Conservation (phyloP, 345 rosid species). For the Brassica carinata region DNA sequence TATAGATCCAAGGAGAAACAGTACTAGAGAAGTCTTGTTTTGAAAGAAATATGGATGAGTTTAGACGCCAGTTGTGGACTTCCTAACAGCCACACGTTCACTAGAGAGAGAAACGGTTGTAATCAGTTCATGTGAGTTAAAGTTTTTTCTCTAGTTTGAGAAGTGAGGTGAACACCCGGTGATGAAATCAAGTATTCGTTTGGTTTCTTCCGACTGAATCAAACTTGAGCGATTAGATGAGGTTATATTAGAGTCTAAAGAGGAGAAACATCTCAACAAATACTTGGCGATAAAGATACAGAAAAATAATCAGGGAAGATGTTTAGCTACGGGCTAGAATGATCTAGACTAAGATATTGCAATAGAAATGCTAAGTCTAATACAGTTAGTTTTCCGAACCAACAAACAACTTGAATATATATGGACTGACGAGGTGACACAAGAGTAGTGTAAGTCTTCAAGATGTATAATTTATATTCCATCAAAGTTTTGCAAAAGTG, state of each 20-base stretch:
- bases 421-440: neutral
- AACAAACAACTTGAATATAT: neutral
- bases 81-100: no score
- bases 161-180: neutral
- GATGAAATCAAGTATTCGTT: neutral
- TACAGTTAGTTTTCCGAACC: neutral
- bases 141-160: neutral
- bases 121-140: neutral
- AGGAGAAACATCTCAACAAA: neutral
- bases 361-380: neutral
- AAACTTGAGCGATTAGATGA: no score
- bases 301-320: neutral
- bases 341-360: neutral
- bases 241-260: neutral
- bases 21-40: no score
- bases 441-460: conserved; percentile 1
- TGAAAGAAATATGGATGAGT: no score
- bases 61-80: no score
- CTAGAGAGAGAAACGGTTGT: no score
- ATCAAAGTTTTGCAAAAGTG: conserved; percentile 48
- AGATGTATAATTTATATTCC: conserved; percentile 7
- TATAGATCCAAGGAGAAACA: no score
- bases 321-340: neutral
- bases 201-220: no score
- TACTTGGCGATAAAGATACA: neutral